phyloP scores from a whole-genome alignment of 1,284 basidiomycete species.

The Sanghuangporus weigelae region DNA sequence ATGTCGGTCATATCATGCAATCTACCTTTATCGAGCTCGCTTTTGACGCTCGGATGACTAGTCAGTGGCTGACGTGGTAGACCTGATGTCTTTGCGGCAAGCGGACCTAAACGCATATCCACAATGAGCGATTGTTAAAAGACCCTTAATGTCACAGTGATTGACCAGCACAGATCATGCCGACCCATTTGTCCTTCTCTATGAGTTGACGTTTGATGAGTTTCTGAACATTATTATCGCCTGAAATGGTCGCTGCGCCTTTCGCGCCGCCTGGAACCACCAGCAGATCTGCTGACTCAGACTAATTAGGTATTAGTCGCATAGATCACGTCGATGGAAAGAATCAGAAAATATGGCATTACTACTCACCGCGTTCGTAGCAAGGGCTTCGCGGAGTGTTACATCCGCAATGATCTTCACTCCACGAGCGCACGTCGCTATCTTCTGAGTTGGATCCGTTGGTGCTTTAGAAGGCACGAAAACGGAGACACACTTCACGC shows the following conservation, averaged over 20 bases:
- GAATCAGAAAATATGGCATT: no score
- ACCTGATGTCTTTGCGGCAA: constrained; percentile 61
- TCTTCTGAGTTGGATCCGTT: constrained; percentile 32
- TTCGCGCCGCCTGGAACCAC: constrained; percentile 79
- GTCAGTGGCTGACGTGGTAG: constrained; percentile 66
- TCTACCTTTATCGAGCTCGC: constrained; percentile 53
- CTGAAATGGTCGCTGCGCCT: constrained; percentile 72
- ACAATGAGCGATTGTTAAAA: neutral
- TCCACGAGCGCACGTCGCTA: constrained; percentile 66
- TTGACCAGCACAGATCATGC: constrained; percentile 80
- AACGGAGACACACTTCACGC: constrained; percentile 58
- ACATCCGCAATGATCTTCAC: constrained; percentile 69
- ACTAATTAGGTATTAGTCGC: neutral
- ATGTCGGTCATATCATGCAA: neutral
- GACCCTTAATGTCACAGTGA: neutral
- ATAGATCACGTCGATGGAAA: neutral
- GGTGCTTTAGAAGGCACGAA: constrained; percentile 43
- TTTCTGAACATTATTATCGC: constrained; percentile 53
- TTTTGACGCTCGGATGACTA: constrained; percentile 75
- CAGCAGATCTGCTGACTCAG: constrained; percentile 50
- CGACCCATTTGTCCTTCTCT: constrained; percentile 57
- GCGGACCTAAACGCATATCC: constrained; percentile 43
- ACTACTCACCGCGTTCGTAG: constrained; percentile 20
- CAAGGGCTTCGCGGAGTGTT: constrained; percentile 37
- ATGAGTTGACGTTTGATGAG: constrained; percentile 57